A percentile compares a stretch with the other conserved stretches of the same genome.
Conservation (phyloP, 1,284 basidiomycete species). For the Violaceomyces palustris region DNA sequence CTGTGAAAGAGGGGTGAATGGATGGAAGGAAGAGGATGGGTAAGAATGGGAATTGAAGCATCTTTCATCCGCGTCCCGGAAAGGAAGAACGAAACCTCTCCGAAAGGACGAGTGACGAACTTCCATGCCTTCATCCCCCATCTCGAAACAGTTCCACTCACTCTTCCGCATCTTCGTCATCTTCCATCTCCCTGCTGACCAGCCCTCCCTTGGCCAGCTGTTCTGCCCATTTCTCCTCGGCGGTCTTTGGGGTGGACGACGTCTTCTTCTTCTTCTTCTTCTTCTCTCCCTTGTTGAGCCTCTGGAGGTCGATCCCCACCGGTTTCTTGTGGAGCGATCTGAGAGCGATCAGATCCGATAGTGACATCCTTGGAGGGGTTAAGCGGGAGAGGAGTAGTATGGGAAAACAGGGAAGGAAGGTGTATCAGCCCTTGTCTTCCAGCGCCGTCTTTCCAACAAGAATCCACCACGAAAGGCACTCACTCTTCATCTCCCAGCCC, state of each 20-base stretch:
- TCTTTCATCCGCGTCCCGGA: too few relatives aligned
- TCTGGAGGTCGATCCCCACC: constrained; percentile 78
- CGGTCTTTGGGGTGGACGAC: constrained; percentile 10
- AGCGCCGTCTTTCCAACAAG: too few relatives aligned
- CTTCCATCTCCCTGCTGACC: constrained; percentile 23
- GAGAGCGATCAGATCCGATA: constrained; percentile 78
- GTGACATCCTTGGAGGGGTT: too few relatives aligned
- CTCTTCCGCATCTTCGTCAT: constrained; percentile 57
- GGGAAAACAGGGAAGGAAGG: too few relatives aligned
- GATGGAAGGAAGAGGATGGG: too few relatives aligned
- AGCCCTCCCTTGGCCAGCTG: constrained; percentile 32
- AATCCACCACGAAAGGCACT: too few relatives aligned
- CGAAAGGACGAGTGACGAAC: background rate
- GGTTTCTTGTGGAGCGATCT: constrained; percentile 67
- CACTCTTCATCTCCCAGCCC: too few relatives aligned
- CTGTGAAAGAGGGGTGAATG: constrained; percentile 6
- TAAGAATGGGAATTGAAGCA: too few relatives aligned
- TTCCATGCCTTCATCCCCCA: background rate
- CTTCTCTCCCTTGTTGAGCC: constrained; percentile 74
- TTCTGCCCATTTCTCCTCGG: constrained; percentile 11
- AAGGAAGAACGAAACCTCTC: background rate
- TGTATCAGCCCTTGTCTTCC: too few relatives aligned
- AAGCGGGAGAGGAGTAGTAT: too few relatives aligned
- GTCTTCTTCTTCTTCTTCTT: constrained; percentile 63
- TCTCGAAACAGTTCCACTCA: constrained; percentile 52